Conservation (phyloP, 306 rosid genomes). For the Corylus avellana region DNA sequence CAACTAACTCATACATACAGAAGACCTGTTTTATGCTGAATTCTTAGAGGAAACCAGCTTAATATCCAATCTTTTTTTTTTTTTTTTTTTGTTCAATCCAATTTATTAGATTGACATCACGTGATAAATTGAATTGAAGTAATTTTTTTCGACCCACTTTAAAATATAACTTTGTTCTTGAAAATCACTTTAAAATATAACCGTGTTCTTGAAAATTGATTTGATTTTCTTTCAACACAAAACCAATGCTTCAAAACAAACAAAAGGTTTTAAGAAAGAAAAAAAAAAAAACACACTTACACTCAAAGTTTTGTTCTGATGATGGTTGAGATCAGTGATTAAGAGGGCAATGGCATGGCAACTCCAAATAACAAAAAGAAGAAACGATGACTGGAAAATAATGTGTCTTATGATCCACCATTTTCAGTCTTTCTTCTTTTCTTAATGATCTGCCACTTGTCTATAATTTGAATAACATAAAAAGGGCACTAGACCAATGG, state of each 20-base stretch:
- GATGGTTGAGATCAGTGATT: background rate
- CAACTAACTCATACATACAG: background rate
- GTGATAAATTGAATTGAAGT: too few species aligned
- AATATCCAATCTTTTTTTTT: background rate
- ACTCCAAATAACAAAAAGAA: background rate
- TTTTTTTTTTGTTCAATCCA: too few species aligned
- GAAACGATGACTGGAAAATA: background rate
- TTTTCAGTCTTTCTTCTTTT: background rate
- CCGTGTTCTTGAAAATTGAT: too few species aligned
- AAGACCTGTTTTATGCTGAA: background rate
- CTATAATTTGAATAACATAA: slow-evolving; percentile 10
- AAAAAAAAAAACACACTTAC: background rate
- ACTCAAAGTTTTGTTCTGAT: background rate
- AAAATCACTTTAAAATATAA: too few species aligned
- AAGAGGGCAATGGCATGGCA: background rate
- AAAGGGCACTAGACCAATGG: slow-evolving; percentile 3
- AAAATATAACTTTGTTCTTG: too few species aligned
- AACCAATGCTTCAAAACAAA: background rate
- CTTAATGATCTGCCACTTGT: slow-evolving; percentile 4
- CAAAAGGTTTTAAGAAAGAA: background rate
- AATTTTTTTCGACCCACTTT: too few species aligned
- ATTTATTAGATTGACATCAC: too few species aligned
- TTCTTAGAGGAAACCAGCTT: background rate
- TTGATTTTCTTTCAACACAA: too few species aligned
- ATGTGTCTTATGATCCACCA: background rate